Base-by-base conservation (phyloP, 1,284 basidiomycete genomes). In the Rhizoctonia solani region DNA sequence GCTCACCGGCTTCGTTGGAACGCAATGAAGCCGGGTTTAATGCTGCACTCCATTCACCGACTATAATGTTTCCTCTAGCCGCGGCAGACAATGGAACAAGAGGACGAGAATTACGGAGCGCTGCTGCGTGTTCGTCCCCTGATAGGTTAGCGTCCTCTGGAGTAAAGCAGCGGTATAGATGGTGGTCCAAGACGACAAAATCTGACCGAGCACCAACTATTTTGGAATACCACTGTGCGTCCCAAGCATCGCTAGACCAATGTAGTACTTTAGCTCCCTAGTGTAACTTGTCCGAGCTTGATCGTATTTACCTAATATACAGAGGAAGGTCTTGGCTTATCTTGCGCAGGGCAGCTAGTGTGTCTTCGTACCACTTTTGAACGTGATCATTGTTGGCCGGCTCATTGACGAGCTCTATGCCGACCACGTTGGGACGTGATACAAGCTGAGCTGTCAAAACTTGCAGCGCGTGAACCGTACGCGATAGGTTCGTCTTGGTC, bases 1-100 rank as follows among this genome's bases (percentile, higher is more conserved):
- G 77, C 70, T 78, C 75, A 73, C 83, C 76, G 16, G 77, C 80
- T 72, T 83, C 72, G 27, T 75, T 74, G 47, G 77, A 78, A 4
- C 77, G 79, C 37, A 91, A 76, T 0, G 87, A 89, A 0, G 81
- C 80, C 0, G 86, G 86, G 74, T 92, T 89, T 34, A 95, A 78
- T 0, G 87, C 91, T 0, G 86, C 91, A 8, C 87, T 89, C 88
- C 90, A 95, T 75, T 96, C 93, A n/a, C 86, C 90, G 0, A 95
- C 81, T 55, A 95, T 81, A 13, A 95, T 71, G 1, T 82, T 87
- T 1, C 85, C 85, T 3, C 82, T n/a, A 81, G 79, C 72, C 76
- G 79, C 66, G 77, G 77, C 27, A 78, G 74, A 37, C 79, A 82
- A 67, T 74, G 81, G 54, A 76, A 76, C 52, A 84, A 81, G 56